Conservation (phyloP, 2,329 filamentous ascomycete species). For the Hortaea werneckii region DNA sequence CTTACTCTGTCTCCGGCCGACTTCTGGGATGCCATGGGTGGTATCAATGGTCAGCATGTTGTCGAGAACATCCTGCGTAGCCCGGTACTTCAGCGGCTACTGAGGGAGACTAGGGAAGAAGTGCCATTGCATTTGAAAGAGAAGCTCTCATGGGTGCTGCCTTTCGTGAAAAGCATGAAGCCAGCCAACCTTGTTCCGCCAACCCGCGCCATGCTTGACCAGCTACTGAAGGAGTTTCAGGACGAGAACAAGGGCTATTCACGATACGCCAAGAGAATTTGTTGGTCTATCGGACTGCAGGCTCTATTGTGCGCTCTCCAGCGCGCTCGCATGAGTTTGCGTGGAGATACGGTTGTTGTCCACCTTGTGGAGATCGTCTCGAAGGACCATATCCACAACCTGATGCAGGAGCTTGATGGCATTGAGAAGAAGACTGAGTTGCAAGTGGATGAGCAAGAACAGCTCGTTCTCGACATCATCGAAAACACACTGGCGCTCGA, state of each 20-base stretch:
- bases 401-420: slow-evolving; percentile 20
- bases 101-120: slow-evolving; percentile 46
- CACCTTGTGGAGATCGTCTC: slow-evolving; percentile 21
- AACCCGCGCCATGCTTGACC: slow-evolving; percentile 66
- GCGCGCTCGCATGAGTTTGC: slow-evolving; percentile 10
- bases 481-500: slow-evolving; percentile 59
- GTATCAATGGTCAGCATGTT: slow-evolving; percentile 68
- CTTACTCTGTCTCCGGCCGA: slow-evolving; percentile 66
- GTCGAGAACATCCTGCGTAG: slow-evolving; percentile 77
- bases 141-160: slow-evolving; percentile 66
- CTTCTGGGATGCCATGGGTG: slow-evolving; percentile 81
- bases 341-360: slow-evolving; percentile 19
- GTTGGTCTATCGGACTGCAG: slow-evolving; percentile 51
- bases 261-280: slow-evolving; percentile 48
- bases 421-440: slow-evolving; percentile 22
- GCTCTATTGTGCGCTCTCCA: slow-evolving; percentile 15
- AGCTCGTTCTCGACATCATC: slow-evolving; percentile 54
- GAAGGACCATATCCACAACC: slow-evolving; percentile 17
- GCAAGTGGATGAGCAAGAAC: slow-evolving; percentile 24
- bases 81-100: slow-evolving; percentile 51
- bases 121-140: slow-evolving; percentile 45
- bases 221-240: slow-evolving; percentile 59
- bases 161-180: slow-evolving; percentile 68
- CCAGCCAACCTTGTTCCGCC: slow-evolving; percentile 67
- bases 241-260: slow-evolving; percentile 41